Conservation (phyloP, 345 rosid genomes). For the Bruguiera sexangula region DNA sequence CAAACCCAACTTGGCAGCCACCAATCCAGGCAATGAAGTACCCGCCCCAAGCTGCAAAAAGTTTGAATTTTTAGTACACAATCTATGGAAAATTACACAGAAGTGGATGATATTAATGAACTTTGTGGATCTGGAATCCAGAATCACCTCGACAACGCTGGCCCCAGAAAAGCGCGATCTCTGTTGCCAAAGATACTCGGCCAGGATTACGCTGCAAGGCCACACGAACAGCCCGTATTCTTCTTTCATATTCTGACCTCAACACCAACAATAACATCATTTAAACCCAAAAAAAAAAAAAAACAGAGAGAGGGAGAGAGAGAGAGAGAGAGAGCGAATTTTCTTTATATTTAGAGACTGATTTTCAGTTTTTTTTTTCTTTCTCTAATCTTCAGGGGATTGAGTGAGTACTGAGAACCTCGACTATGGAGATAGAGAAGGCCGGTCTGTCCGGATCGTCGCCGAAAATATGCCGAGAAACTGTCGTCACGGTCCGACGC, state of each 20-base stretch:
- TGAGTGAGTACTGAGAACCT: conserved; percentile 37
- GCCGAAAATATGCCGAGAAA: conserved; percentile 53
- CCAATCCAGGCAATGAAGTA: conserved; percentile 68
- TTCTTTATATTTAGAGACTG: neutral
- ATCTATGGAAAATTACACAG: too few species aligned
- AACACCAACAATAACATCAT: neutral
- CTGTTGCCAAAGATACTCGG: conserved; percentile 94
- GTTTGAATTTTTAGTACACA: too few species aligned
- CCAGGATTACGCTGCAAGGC: conserved; percentile 83
- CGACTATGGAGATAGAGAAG: conserved; percentile 59
- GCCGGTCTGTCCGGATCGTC: conserved; percentile 38
- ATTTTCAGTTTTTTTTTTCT: neutral
- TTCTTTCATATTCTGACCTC: conserved; percentile 69
- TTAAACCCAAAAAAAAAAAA: neutral
- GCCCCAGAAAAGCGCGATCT: conserved; percentile 52
- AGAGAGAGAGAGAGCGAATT: neutral
- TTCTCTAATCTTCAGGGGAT: neutral
- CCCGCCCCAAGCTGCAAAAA: conserved; percentile 75
- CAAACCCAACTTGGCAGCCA: conserved; percentile 80
- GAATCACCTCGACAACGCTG: conserved; percentile 52
- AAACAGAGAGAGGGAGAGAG: neutral
- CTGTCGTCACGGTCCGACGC: conserved; percentile 34
- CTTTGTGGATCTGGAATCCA: neutral
- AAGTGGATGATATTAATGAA: neutral
- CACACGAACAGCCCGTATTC: conserved; percentile 85